phyloP scores from a whole-genome alignment of 768 basidiomycete genomes.

The Sporobolomyces roseus region DNA sequence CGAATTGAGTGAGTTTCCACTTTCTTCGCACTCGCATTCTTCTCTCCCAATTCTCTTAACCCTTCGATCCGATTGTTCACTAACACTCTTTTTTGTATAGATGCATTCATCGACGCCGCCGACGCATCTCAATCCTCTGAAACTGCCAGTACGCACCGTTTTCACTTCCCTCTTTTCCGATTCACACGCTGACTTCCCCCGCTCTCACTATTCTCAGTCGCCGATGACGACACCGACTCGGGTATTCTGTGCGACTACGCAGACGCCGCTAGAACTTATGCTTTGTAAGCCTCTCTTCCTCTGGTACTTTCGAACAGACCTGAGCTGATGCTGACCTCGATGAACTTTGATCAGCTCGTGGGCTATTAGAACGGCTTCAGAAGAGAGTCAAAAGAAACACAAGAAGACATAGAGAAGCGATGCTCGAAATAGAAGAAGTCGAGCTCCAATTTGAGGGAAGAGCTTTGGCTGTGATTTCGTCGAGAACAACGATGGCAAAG shows the following conservation, averaged over 20 bases:
- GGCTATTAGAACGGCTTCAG: conserved; percentile 1
- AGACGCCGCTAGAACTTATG: conserved; percentile 10
- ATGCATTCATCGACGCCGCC: conserved; percentile 5
- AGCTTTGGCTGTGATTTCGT: too few relatives aligned
- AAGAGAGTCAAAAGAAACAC: not conserved
- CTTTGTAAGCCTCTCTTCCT: not conserved
- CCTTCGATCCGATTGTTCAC: too few relatives aligned
- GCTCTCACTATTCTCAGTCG: not conserved
- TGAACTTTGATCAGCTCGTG: not conserved
- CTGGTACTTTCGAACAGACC: too few relatives aligned
- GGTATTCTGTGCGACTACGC: not conserved
- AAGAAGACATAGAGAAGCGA: not conserved
- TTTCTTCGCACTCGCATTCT: not conserved
- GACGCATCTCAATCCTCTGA: not conserved
- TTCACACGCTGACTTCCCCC: too few relatives aligned
- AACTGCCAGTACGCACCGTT: not conserved
- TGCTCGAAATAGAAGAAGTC: too few relatives aligned
- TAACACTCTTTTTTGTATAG: not conserved
- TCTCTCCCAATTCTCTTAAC: too few relatives aligned
- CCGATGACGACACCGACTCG: not conserved
- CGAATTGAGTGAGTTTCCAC: not conserved
- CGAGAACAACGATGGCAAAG: too few relatives aligned
- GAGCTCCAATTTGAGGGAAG: too few relatives aligned
- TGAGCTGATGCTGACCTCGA: too few relatives aligned
- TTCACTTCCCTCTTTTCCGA: too few relatives aligned